A percentile compares a stretch with the other conserved stretches of the same genome.
These are phyloP conservation scores for Cytospora leucostoma DNA, from an alignment of 2,329 filamentous ascomycete species.

Conservation along the genomic window DNA sequence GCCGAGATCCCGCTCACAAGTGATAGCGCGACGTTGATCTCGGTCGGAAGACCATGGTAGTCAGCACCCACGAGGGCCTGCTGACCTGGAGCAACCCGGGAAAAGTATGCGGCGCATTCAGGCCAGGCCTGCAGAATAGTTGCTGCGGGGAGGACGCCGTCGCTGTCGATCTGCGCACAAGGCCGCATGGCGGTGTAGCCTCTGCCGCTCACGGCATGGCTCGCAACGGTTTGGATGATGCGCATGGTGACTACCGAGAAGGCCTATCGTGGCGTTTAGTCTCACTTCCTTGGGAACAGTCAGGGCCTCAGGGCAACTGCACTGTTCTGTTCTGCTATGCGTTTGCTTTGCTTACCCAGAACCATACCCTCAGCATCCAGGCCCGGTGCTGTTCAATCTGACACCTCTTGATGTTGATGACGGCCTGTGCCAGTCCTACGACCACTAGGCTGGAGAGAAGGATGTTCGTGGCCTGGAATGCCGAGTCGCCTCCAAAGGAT, in stretches of 20 bases:
- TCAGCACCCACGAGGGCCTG: constrained; percentile 39
- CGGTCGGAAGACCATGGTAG: constrained; percentile 34
- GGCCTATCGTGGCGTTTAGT: constrained; percentile 35
- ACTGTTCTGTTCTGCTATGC: background rate
- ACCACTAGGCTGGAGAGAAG: constrained; percentile 49
- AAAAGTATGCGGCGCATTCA: constrained; percentile 44
- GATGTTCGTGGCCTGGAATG: constrained; percentile 49
- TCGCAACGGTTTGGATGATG: constrained; percentile 47
- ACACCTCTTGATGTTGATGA: constrained; percentile 58
- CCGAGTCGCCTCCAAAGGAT: constrained; percentile 56
- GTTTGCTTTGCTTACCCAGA: constrained; percentile 40
- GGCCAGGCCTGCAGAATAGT: constrained; percentile 44
- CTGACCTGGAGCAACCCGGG: constrained; percentile 33
- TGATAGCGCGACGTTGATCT: constrained; percentile 46
- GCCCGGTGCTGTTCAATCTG: constrained; percentile 65
- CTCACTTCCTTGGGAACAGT: background rate
- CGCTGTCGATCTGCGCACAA: constrained; percentile 51
- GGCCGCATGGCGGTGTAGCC: constrained; percentile 36
- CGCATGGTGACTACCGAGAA: constrained; percentile 55
- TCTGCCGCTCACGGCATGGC: constrained; percentile 40
- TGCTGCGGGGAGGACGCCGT: constrained; percentile 37
- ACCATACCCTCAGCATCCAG: constrained; percentile 63
- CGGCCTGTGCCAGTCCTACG: constrained; percentile 47
- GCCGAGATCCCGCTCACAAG: constrained; percentile 52
- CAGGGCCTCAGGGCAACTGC: too few relatives aligned